Evolutionary conservation across 2,329 filamentous ascomycete genomes (phyloP), one percentile per base, ranked within the genome.

Genomic region (Sarocladiaceae sp.): DNA sequence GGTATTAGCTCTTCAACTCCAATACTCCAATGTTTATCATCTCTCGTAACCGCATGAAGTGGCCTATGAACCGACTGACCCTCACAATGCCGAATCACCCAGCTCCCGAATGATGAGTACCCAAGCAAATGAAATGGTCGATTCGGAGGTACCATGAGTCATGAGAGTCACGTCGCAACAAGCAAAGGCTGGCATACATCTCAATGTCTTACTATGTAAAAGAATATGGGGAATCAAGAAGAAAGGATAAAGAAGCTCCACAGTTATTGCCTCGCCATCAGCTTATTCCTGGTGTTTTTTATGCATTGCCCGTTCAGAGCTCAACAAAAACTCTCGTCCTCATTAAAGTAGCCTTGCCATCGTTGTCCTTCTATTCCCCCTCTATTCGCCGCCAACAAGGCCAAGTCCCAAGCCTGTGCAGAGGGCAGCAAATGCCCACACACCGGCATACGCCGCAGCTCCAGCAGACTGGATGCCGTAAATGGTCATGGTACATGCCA

Each of bases 341-440:
- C n/a, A n/a, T n/a, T n/a, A n/a, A n/a, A n/a, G n/a, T n/a, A n/a
- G n/a, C n/a, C n/a, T n/a, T n/a, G n/a, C n/a, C n/a, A n/a, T n/a
- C n/a, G 26, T 29, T 13, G 26, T 29, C 26, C 7, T 13, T 9
- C 13, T 29, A 29, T 29, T 9, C 26, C 26, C 13, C 26, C 26
- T 39, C 52, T 54, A 66, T 44, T 65, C 64, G 59, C 76, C 59
- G 52, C 71, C 63, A 33, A 80, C 72, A 45, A 70, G 62, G 21
- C 70, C 73, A 29, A 83, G 58, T 2, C 64, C 70, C n/a, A 70
- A 26, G 12, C 83, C 84, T 3, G 78, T 76, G 44, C 82, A 57
- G 11, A 74, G 59, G 3, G 78, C 75, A 6, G 83, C 85, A 18
- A 73, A 55, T n/a, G 77, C 78, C 88, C 88, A 96, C 27, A 91